Percentiles rank a stretch among this genome's conserved stretches.
These are phyloP conservation scores for Aspergillus asperescens DNA, from an alignment of 495 filamentous ascomycete genomes.

Conservation along the genomic window DNA sequence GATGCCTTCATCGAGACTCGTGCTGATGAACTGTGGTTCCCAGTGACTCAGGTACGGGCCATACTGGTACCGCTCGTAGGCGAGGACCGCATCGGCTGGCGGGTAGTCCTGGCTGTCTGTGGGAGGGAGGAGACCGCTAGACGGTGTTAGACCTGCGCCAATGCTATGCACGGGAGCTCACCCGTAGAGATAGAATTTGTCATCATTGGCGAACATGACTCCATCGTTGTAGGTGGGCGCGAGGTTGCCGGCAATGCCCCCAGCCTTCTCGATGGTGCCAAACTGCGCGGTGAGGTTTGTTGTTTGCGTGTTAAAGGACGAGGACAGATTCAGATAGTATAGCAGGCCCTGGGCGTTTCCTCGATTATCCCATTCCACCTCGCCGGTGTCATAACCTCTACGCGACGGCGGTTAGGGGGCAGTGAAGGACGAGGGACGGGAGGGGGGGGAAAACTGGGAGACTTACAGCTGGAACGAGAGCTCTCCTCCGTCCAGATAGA, in stretches of 20 bases:
- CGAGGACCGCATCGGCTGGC: conserved; percentile 31
- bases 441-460: too few relatives aligned
- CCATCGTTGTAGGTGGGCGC: conserved; percentile 58
- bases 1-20: conserved; percentile 34
- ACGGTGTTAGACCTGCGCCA: too few relatives aligned
- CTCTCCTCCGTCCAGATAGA: conserved; percentile 64
- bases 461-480: conserved; percentile 43
- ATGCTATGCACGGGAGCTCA: too few relatives aligned
- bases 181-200: conserved; percentile 49
- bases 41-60: conserved; percentile 35
- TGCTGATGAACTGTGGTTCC: conserved; percentile 34
- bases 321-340: conserved; percentile 54
- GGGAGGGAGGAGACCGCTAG: conserved; percentile 5
- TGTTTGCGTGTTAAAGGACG: conserved; percentile 46
- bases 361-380: not conserved
- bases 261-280: conserved; percentile 35
- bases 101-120: conserved; percentile 27
- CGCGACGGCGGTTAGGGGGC: not conserved
- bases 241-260: conserved; percentile 46
- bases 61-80: conserved; percentile 51
- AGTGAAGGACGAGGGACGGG: too few relatives aligned
- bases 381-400: not conserved
- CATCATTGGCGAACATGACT: conserved; percentile 60
- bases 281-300: conserved; percentile 51
- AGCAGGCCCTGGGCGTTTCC: conserved; percentile 42